phyloP scores from a whole-genome alignment of 2,329 filamentous ascomycete species.

The Xylaria sp. region DNA sequence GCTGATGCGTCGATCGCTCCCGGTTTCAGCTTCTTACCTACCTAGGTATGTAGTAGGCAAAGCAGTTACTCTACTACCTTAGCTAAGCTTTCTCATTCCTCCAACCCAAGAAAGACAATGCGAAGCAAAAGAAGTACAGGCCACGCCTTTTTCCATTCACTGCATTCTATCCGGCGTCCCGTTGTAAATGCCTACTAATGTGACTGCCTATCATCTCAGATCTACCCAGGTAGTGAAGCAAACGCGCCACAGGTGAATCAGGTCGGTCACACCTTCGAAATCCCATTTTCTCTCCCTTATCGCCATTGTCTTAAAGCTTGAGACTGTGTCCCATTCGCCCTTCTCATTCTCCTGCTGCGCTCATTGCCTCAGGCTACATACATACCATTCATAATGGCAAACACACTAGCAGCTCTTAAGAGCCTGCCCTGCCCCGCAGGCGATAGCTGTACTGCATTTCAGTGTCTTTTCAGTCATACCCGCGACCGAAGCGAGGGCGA shows the following conservation, averaged over 20 bases:
- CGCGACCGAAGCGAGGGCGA: conserved; percentile 47
- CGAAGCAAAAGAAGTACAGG: not conserved
- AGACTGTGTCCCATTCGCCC: not conserved
- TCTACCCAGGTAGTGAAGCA: conserved; percentile 19
- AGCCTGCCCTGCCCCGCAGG: conserved; percentile 63
- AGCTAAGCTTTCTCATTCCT: not conserved
- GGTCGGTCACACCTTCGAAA: not conserved
- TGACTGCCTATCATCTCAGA: conserved; percentile 19
- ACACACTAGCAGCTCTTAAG: conserved; percentile 54
- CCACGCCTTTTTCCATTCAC: not conserved
- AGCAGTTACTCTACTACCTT: not conserved
- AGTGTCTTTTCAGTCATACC: conserved; percentile 62
- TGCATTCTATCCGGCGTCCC: not conserved
- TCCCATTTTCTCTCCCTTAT: not conserved
- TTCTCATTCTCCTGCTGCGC: not conserved
- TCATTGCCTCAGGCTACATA: not conserved
- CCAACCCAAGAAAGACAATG: conserved; percentile 14
- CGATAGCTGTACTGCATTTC: conserved; percentile 59
- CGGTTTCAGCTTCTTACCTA: not conserved
- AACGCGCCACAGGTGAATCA: conserved; percentile 2
- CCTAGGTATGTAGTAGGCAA: not conserved
- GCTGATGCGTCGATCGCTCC: not conserved
- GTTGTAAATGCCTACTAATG: not conserved
- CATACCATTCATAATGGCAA: conserved; percentile 42
- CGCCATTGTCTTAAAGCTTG: conserved; percentile 11